Evolutionary conservation across 768 basidiomycete genomes (phyloP).

Genomic region (Fomitopsis pulvina): DNA sequence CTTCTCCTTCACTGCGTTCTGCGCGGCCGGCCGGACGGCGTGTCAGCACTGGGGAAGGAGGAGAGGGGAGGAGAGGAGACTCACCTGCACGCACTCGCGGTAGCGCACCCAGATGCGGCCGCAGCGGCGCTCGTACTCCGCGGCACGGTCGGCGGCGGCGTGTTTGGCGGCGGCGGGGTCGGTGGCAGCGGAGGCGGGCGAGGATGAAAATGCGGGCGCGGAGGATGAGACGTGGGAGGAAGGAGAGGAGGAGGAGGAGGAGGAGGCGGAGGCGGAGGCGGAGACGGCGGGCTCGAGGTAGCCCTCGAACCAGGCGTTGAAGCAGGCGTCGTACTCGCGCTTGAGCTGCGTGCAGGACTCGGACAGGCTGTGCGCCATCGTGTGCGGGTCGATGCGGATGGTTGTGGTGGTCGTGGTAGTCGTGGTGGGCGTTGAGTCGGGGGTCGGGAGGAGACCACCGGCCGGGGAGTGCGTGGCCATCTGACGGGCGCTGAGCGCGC

Average conservation of each 20-base stretch:
- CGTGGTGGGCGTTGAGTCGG: neutral
- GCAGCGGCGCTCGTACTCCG: constrained; percentile 82
- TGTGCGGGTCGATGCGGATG: too few relatives aligned
- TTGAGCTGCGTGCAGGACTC: constrained; percentile 87
- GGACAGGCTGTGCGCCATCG: constrained; percentile 82
- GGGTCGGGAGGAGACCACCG: neutral
- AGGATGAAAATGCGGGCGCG: too few relatives aligned
- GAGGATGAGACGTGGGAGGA: too few relatives aligned
- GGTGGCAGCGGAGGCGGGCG: too few relatives aligned
- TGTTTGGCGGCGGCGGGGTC: constrained; percentile 42
- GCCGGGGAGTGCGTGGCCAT: neutral
- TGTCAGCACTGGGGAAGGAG: neutral
- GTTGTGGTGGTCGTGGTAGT: too few relatives aligned
- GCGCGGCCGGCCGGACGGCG: neutral
- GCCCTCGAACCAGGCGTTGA: constrained; percentile 97
- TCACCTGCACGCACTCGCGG: constrained; percentile 75
- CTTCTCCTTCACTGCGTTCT: constrained; percentile 79
- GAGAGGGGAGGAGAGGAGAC: constrained; percentile 19
- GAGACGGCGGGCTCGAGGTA: constrained; percentile 80
- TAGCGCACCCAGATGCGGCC: constrained; percentile 81
- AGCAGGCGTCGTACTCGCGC: constrained; percentile 86
- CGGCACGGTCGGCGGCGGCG: constrained; percentile 73
- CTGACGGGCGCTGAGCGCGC: too few relatives aligned
- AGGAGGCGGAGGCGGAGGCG: constrained; percentile 39
- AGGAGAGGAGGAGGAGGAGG: too few relatives aligned